A percentile compares a stretch with the other conserved stretches of the same genome.
phyloP scores from a whole-genome alignment of 108 stramenopile species.

The Fragilariopsis cylindrus region DNA sequence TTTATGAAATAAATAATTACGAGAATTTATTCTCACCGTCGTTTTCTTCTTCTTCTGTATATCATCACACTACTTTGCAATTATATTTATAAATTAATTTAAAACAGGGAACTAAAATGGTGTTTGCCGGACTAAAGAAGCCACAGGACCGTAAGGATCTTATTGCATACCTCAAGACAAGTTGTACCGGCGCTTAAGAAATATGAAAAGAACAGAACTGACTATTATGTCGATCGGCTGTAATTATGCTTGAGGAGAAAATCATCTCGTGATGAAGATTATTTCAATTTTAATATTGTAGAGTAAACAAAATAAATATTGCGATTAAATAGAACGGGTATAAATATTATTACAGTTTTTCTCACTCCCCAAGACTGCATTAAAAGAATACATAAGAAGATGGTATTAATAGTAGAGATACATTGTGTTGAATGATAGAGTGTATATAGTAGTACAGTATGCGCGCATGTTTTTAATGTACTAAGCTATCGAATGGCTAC shows the following conservation, averaged over 20 bases:
- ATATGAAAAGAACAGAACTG: neutral
- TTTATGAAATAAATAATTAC: neutral
- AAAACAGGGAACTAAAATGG: constrained; percentile 98
- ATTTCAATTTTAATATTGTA: neutral
- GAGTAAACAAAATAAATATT: neutral
- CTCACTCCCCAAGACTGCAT: too few relatives aligned
- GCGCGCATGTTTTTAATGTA: neutral
- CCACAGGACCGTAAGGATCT: constrained; percentile 94
- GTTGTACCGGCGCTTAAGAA: constrained; percentile 54
- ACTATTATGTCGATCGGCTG: too few relatives aligned
- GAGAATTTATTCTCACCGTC: neutral
- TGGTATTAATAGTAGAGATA: neutral
- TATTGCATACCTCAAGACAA: constrained; percentile 97
- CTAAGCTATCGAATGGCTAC: constrained; percentile 56
- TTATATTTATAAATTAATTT: neutral
- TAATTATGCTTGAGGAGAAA: too few relatives aligned
- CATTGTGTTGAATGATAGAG: neutral
- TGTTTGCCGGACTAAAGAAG: constrained; percentile 99
- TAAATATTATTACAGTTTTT: too few relatives aligned
- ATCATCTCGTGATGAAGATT: neutral
- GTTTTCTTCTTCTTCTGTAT: neutral
- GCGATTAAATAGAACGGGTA: neutral
- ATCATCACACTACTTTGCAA: neutral
- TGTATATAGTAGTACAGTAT: neutral
- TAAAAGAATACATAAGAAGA: neutral